Conservation (phyloP, 1,284 basidiomycete genomes). For the Pseudozyma sp. region DNA sequence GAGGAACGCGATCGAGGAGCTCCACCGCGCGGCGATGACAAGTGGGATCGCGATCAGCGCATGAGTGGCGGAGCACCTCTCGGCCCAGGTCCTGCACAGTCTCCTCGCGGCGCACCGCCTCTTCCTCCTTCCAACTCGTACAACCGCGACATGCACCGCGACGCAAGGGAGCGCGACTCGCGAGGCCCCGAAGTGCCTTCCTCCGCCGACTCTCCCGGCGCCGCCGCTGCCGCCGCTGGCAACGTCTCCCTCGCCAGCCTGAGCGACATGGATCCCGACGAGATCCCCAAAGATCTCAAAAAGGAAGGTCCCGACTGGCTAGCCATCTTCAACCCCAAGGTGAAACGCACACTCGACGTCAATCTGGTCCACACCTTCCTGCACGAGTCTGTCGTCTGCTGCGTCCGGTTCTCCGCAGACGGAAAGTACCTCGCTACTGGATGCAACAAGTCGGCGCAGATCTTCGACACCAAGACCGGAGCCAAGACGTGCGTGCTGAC, state of each 20-base stretch:
- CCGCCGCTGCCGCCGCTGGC: slow-evolving; percentile 50
- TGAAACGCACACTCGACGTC: slow-evolving; percentile 86
- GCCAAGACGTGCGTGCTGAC: slow-evolving; percentile 75
- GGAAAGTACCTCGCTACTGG: slow-evolving; percentile 89
- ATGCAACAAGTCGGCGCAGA: slow-evolving; percentile 88
- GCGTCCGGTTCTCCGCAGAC: slow-evolving; percentile 88
- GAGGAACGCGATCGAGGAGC: slow-evolving; percentile 57
- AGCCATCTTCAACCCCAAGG: slow-evolving; percentile 89
- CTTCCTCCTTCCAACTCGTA: slow-evolving; percentile 50
- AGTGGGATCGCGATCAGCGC: slow-evolving; percentile 63
- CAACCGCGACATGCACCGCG: slow-evolving; percentile 45
- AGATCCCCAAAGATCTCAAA: slow-evolving; percentile 72
- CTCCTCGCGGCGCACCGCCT: slow-evolving; percentile 50
- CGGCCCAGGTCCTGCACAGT: slow-evolving; percentile 46
- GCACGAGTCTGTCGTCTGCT: slow-evolving; percentile 92
- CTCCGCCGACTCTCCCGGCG: slow-evolving; percentile 44
- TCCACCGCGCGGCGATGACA: slow-evolving; percentile 45
- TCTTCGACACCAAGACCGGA: slow-evolving; percentile 88
- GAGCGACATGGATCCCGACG: slow-evolving; percentile 63
- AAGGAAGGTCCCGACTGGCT: slow-evolving; percentile 95
- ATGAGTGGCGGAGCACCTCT: slow-evolving; percentile 38
- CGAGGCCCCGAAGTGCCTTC: slow-evolving; percentile 21
- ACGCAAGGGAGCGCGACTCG: slow-evolving; percentile 34
- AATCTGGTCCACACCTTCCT: slow-evolving; percentile 86
- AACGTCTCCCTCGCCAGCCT: slow-evolving; percentile 63